Evolutionary conservation across 257 asterid genomes (phyloP).

Genomic region (Fraxinus cuspidata): DNA sequence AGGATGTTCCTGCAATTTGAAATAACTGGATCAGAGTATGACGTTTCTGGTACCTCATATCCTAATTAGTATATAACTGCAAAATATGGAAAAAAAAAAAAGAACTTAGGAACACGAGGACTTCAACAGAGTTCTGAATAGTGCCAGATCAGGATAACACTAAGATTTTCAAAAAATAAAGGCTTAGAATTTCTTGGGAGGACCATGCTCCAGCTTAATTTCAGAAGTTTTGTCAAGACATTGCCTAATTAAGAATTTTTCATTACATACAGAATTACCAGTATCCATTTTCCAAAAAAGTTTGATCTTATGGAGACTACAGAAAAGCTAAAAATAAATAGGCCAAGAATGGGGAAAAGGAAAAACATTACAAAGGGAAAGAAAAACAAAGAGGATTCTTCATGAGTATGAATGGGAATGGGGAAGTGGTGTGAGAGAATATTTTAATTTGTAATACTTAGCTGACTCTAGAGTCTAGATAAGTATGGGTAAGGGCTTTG

Average conservation of each 20-base stretch:
- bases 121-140: background rate
- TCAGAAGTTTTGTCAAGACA: background rate
- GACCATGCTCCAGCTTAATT: background rate
- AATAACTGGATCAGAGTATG: conserved; percentile 21
- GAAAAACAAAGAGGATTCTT: background rate
- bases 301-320: background rate
- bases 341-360: conserved; percentile 1
- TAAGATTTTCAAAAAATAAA: background rate
- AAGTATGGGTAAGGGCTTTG: background rate
- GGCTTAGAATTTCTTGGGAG: background rate
- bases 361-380: background rate
- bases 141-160: background rate
- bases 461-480: background rate
- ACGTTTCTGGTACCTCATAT: conserved; percentile 14
- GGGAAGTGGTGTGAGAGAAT: conserved; percentile 3
- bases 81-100: background rate
- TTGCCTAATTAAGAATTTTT: background rate
- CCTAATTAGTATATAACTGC: background rate
- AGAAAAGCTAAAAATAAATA: background rate
- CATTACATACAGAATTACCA: background rate
- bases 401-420: conserved; percentile 7
- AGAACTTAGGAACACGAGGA: background rate
- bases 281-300: background rate
- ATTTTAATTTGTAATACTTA: background rate
- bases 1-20: conserved; percentile 75